Conservation (phyloP, 176 grass and related monocot genomes). For the Thinopyrum elongatum region DNA sequence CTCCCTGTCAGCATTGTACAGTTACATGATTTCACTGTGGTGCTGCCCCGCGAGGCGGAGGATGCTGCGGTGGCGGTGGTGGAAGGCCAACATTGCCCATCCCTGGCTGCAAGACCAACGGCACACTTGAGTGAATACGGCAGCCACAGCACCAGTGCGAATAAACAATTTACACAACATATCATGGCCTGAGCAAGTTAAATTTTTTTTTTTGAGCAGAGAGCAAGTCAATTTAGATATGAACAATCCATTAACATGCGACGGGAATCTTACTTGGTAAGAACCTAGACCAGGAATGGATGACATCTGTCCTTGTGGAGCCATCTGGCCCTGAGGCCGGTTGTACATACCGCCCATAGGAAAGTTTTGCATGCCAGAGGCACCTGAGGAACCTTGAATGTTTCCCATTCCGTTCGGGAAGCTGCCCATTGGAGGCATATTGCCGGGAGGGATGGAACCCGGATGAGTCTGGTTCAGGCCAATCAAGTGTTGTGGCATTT, state of each 20-base stretch:
- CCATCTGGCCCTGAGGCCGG: conserved; percentile 75
- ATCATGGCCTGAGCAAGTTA: not conserved
- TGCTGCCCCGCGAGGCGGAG: conserved; percentile 51
- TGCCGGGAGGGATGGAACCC: conserved; percentile 40
- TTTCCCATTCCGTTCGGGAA: conserved; percentile 77
- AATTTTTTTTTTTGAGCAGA: too few species aligned
- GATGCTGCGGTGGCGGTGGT: conserved; percentile 53
- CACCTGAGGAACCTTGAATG: conserved; percentile 57
- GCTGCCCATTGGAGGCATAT: conserved; percentile 70
- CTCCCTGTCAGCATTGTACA: not conserved
- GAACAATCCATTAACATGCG: not conserved
- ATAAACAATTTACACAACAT: not conserved
- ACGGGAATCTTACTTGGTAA: conserved; percentile 51
- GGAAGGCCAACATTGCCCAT: conserved; percentile 76
- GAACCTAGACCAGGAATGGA: conserved; percentile 75
- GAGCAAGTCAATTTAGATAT: not conserved
- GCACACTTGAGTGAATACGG: not conserved
- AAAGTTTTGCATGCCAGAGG: conserved; percentile 73
- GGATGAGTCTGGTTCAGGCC: conserved; percentile 73
- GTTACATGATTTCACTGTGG: conserved; percentile 43
- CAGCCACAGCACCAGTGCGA: not conserved
- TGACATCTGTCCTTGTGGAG: conserved; percentile 61
- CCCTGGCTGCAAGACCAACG: conserved; percentile 49
- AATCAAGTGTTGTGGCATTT: conserved; percentile 84
- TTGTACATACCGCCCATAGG: conserved; percentile 79